These are phyloP conservation scores for Annona squamosa DNA, from an alignment of 164 flowering plant species.

Conservation along the genomic window DNA sequence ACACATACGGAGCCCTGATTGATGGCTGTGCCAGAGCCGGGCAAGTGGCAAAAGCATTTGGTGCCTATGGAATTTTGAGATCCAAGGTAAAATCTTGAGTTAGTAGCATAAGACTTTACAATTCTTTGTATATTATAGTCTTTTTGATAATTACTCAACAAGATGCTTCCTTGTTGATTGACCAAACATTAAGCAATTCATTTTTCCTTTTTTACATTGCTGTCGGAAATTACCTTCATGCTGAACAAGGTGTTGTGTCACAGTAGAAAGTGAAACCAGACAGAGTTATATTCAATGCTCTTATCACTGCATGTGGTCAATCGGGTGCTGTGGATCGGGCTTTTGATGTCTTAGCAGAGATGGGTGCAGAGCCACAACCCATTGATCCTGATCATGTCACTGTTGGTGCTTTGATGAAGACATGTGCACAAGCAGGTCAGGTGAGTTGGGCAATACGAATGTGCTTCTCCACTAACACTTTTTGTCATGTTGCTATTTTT, in stretches of 20 bases:
- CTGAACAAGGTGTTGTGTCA: slow-evolving; percentile 36
- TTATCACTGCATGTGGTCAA: slow-evolving; percentile 93
- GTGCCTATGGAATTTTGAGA: slow-evolving; percentile 92
- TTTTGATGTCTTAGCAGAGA: slow-evolving; percentile 92
- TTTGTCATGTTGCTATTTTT: background rate
- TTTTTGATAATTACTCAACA: background rate
- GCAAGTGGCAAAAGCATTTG: slow-evolving; percentile 95
- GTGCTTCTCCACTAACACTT: background rate
- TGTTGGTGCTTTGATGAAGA: slow-evolving; percentile 82
- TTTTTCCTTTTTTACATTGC: background rate
- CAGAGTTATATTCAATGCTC: slow-evolving; percentile 94
- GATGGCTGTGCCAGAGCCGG: slow-evolving; percentile 98
- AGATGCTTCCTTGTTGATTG: background rate
- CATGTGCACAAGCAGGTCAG: slow-evolving; percentile 82
- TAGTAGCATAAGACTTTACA: background rate
- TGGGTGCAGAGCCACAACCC: slow-evolving; percentile 65
- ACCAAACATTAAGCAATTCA: background rate
- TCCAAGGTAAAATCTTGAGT: slow-evolving; percentile 60
- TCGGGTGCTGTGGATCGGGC: slow-evolving; percentile 97
- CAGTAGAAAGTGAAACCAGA: slow-evolving; percentile 99
- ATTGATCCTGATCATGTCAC: slow-evolving; percentile 91
- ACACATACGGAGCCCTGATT: slow-evolving; percentile 91
- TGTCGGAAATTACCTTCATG: slow-evolving; percentile 12
- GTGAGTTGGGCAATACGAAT: slow-evolving; percentile 21
- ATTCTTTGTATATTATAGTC: background rate